Evolutionary conservation across 306 rosid genomes (phyloP).

Genomic region (Mucuna pruriens): DNA sequence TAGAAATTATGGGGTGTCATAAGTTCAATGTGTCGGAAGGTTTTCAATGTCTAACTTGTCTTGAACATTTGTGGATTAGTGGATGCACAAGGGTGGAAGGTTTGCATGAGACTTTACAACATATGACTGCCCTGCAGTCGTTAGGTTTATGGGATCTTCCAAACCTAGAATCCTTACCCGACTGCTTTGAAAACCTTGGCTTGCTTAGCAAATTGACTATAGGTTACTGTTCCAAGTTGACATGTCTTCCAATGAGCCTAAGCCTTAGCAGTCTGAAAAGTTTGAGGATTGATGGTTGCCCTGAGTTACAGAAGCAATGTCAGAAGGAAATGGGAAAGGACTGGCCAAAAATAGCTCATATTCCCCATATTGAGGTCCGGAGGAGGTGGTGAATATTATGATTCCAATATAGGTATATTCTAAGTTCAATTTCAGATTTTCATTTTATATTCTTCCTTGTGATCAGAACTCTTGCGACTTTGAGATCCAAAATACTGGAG

Average conservation of each 20-base stretch:
- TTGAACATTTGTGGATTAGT: not conserved
- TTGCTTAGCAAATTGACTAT: not conserved
- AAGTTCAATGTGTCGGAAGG: not conserved
- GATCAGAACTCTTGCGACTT: not conserved
- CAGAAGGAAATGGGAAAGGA: conserved; percentile 2
- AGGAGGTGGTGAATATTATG: not conserved
- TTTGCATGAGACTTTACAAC: not conserved
- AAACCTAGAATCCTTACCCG: conserved; percentile 21
- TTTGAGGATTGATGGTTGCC: not conserved
- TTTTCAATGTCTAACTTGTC: conserved; percentile 6
- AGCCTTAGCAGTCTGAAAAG: not conserved
- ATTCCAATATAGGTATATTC: not conserved
- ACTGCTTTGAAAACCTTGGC: conserved; percentile 24
- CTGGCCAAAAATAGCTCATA: conserved; percentile 27
- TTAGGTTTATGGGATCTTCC: not conserved
- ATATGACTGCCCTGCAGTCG: not conserved
- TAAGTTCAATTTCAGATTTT: not conserved
- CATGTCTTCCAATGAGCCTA: conserved; percentile 21
- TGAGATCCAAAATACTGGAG: not conserved
- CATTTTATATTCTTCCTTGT: not conserved
- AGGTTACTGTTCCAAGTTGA: not conserved
- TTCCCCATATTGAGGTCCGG: not conserved
- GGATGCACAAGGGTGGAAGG: not conserved
- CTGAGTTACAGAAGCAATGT: conserved; percentile 13
- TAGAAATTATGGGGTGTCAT: rapidly evolving